A percentile compares a stretch with the other conserved stretches of the same genome.
Evolutionary conservation across 2,329 filamentous ascomycete genomes (phyloP).

Genomic region (Xylariaceae sp.): DNA sequence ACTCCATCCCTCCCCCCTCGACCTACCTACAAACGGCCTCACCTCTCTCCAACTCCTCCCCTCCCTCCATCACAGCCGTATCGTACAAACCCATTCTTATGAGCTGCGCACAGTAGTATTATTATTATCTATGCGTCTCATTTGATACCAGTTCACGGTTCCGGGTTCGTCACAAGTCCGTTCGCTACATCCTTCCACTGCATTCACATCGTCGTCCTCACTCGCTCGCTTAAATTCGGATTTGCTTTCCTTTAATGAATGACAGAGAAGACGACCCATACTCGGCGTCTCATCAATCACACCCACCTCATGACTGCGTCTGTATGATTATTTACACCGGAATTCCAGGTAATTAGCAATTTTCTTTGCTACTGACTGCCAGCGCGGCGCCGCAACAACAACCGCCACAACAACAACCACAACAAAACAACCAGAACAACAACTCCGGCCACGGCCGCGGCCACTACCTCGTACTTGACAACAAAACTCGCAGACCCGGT

Average conservation of each 20-base stretch:
- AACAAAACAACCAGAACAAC: background rate
- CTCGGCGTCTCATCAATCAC: slow-evolving; percentile 6
- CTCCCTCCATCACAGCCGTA: background rate
- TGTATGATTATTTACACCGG: slow-evolving; percentile 4
- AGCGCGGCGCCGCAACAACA: background rate
- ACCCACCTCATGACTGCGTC: slow-evolving; percentile 9
- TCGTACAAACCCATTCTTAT: background rate
- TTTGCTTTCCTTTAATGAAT: slow-evolving; percentile 4
- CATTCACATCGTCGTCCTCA: background rate
- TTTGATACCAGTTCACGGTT: slow-evolving; percentile 9
- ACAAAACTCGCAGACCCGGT: background rate
- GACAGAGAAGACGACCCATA: slow-evolving; percentile 3
- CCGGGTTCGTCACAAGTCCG: slow-evolving; percentile 4
- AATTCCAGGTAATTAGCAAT: slow-evolving; percentile 6
- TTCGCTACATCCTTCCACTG: slow-evolving; percentile 9
- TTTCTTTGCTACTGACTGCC: slow-evolving; percentile 5
- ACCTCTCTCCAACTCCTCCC: slow-evolving; percentile 4
- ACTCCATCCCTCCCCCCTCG: background rate
- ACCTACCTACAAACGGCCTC: slow-evolving; percentile 8
- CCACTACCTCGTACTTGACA: too few species aligned
- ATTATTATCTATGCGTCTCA: slow-evolving; percentile 5
- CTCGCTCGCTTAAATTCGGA: slow-evolving; percentile 13
- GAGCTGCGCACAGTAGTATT: slow-evolving; percentile 4
- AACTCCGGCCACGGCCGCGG: too few species aligned
- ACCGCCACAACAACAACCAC: background rate